Evolutionary conservation across 306 rosid species (phyloP), one percentile per base, ranked within the genome.

Genomic region (Quercus engelmannii): DNA sequence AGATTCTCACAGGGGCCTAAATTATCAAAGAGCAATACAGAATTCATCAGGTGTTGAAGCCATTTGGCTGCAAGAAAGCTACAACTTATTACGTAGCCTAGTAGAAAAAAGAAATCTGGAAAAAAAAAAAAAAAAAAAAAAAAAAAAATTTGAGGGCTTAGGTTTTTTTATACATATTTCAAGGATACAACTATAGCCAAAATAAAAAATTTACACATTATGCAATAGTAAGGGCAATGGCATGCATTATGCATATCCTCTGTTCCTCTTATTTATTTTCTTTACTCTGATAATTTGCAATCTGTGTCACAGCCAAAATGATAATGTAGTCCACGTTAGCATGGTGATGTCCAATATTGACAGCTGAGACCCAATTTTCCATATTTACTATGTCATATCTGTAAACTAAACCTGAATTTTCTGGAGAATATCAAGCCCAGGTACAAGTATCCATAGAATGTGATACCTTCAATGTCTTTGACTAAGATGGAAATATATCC

Each of bases 401-500:
- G 13, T 64, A 64, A 64, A 17, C 43, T 28, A 17, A 30, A 64
- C 43, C 70, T 3, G 23, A 64, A 14, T 20, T 59, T 59, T 35
- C 70, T 15, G 11, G 8, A 30, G 20, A 64, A 31, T 28, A 28
- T 17, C 43, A 17, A 64, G 31, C 21, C 69, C 30, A 64, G 11
- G 2, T 8, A 25, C 23, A 21, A 7, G 26, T 59, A 59, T 59
- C 25, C 25, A 25, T 59, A 21, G 65, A 59, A 59, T 23, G 20
- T 59, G 30, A 59, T 76, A 82, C 87, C 83, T 38, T 69, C 12
- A 17, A 38, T 19, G 55, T 33, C 15, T 67, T 18, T 23, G 79
- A 71, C 74, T 69, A 75, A 73, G 86, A 69, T 41, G 86, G 81
- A 83, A 91, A 92, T 74, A 92, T 80, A 65, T 84, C 91, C 83